Evolutionary conservation across 2,329 filamentous ascomycete genomes (phyloP), one percentile per base, ranked within the genome.

Genomic region (Pezicula radicicola): DNA sequence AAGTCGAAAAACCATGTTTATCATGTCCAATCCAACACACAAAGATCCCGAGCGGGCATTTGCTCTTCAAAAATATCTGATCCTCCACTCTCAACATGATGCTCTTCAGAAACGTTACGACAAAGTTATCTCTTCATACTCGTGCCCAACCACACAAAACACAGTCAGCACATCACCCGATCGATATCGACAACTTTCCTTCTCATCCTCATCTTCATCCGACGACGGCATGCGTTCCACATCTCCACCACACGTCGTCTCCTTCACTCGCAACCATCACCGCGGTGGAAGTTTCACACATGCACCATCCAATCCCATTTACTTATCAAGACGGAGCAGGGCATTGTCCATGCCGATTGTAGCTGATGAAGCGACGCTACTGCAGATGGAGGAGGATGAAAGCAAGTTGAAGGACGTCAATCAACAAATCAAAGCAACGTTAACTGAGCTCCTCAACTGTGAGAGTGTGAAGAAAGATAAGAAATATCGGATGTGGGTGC

Each of bases 401-500:
- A 42, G 46, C 7, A 72, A 72, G 54, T 63, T 78, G n/a, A 71
- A 69, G 53, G 66, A 75, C 40, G 70, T 79, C 63, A 79, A 78
- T 56, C 69, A 75, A 47, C 73, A 77, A 56, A 79, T 80, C 64
- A 80, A 80, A 58, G 70, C 69, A 18, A 78, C 75, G 9, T 68
- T 81, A 45, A 81, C 77, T 10, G 76, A 79, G 52, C 66, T 81
- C 1, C 65, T 81, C 49, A 80, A 81, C 56, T 78, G 75, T 44
- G 74, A 77, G 15, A 71, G 70, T 39, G 77, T 79, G 3, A 71
- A 70, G 39, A 61, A 66, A 9, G 76, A 80, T 62, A 62, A 67
- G 1, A 70, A 70, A 53, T 72, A 73, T 58, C 69, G 78, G 39
- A 65, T 66, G 15, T 80, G 76, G 75, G 72, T 80, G 12, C 78